These are phyloP conservation scores for Termitomyces heimii DNA, from an alignment of 768 basidiomycete genomes.

Conservation along the genomic window DNA sequence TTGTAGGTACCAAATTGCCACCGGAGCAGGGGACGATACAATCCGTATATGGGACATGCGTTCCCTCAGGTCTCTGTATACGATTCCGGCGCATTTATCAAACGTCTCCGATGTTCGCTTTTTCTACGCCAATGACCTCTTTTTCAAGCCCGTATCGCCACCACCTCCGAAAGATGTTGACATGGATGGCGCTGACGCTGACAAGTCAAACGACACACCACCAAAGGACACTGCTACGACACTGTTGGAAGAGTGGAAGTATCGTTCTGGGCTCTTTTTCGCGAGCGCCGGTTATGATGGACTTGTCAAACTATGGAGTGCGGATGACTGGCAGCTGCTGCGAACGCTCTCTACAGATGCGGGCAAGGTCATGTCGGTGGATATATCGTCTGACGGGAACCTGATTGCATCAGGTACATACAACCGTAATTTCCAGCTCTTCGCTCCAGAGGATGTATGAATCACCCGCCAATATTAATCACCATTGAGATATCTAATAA, in stretches of 20 bases:
- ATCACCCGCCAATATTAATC: constrained; percentile 12
- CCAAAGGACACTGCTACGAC: constrained; percentile 28
- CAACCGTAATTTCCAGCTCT: constrained; percentile 92
- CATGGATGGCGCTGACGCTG: constrained; percentile 44
- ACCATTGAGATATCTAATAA: constrained; percentile 5
- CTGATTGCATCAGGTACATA: constrained; percentile 88
- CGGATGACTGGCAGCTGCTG: constrained; percentile 95
- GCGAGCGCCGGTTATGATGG: constrained; percentile 95
- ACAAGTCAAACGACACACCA: constrained; percentile 27
- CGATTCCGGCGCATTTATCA: constrained; percentile 92
- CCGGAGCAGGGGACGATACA: constrained; percentile 95
- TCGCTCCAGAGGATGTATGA: constrained; percentile 65
- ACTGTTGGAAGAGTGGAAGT: constrained; percentile 64
- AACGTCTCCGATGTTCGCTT: constrained; percentile 95
- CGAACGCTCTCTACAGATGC: constrained; percentile 87
- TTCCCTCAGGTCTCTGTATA: constrained; percentile 86
- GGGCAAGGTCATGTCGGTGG: constrained; percentile 99
- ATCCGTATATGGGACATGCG: constrained; percentile 99
- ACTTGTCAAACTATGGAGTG: constrained; percentile 92
- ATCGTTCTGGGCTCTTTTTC: constrained; percentile 87
- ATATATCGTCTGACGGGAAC: constrained; percentile 78
- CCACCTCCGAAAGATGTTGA: constrained; percentile 33
- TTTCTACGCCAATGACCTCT: constrained; percentile 65
- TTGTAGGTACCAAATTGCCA: constrained; percentile 90
- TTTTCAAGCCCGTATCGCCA: constrained; percentile 32